Evolutionary conservation across 768 basidiomycete genomes (phyloP).

Genomic region (Asterophora parasitica): DNA sequence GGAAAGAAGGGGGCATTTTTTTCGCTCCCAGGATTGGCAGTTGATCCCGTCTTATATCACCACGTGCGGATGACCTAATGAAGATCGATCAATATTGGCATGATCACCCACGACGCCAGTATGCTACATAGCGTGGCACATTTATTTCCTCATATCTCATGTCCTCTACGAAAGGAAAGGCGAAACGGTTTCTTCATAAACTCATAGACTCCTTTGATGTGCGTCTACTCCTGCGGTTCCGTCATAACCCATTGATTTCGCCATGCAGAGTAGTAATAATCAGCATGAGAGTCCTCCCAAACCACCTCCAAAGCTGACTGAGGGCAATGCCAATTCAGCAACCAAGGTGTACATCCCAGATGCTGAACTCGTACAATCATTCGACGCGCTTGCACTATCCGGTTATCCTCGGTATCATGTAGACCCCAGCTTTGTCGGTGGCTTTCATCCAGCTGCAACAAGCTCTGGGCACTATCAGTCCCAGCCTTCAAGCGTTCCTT

Average conservation of each 20-base stretch:
- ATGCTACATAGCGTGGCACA: too few relatives aligned
- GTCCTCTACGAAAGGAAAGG: slow-evolving; percentile 10
- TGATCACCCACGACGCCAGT: background rate
- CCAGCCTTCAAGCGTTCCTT: slow-evolving; percentile 1
- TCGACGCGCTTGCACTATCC: slow-evolving; percentile 24
- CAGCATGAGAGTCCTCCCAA: slow-evolving; percentile 5
- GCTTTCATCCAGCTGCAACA: slow-evolving; percentile 35
- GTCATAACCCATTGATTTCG: background rate
- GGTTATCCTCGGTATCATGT: background rate
- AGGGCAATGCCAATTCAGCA: background rate
- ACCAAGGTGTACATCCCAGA: background rate
- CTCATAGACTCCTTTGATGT: slow-evolving; percentile 15
- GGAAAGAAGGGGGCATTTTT: background rate
- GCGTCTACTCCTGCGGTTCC: slow-evolving; percentile 1
- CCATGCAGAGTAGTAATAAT: background rate
- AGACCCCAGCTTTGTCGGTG: slow-evolving; percentile 40
- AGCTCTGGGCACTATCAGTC: slow-evolving; percentile 1
- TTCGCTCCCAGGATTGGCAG: background rate
- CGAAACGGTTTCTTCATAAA: slow-evolving; percentile 18
- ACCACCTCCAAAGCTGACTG: slow-evolving; percentile 18
- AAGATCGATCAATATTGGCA: background rate
- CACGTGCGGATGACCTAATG: background rate
- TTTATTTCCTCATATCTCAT: background rate
- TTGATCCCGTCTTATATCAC: background rate
- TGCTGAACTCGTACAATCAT: slow-evolving; percentile 20